Percentiles rank a stretch among this genome's conserved stretches.
These are phyloP conservation scores for Stemphylium beticola DNA, from an alignment of 2,329 filamentous ascomycete species.

Conservation along the genomic window DNA sequence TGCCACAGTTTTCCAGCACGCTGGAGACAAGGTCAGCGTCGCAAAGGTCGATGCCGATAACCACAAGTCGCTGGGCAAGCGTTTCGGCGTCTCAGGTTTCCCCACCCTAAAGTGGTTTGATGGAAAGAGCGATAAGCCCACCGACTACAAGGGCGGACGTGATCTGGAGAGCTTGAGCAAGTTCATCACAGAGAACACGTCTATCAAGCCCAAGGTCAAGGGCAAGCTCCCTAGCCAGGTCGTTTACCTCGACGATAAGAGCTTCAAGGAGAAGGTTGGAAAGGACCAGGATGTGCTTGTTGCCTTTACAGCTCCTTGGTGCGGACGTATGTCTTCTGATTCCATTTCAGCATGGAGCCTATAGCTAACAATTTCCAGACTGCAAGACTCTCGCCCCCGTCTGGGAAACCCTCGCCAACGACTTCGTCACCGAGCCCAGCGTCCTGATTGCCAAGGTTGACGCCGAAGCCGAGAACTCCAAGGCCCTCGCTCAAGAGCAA, in stretches of 20 bases:
- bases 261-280: constrained; percentile 79
- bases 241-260: constrained; percentile 77
- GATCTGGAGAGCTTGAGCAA: constrained; percentile 83
- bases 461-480: constrained; percentile 85
- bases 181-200: constrained; percentile 88
- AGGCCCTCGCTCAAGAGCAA: constrained; percentile 75
- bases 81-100: constrained; percentile 91
- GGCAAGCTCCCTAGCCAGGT: constrained; percentile 75
- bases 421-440: constrained; percentile 77
- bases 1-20: constrained; percentile 73
- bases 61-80: constrained; percentile 81
- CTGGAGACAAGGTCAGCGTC: constrained; percentile 79
- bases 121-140: constrained; percentile 84
- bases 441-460: constrained; percentile 96
- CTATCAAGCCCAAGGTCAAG: constrained; percentile 79
- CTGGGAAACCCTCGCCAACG: constrained; percentile 85
- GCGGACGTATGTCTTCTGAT: constrained; percentile 77
- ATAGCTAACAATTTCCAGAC: constrained; percentile 63
- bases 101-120: constrained; percentile 98
- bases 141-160: constrained; percentile 84
- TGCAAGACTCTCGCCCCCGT: constrained; percentile 92
- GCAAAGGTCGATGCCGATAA: constrained; percentile 96
- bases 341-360: not conserved
- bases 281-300: constrained; percentile 89
- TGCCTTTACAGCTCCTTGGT: constrained; percentile 98